Evolutionary conservation across 1,139 yeast genomes (phyloP), one percentile per base, ranked within the genome.

Genomic region (Yamadazyma jaroonii): DNA sequence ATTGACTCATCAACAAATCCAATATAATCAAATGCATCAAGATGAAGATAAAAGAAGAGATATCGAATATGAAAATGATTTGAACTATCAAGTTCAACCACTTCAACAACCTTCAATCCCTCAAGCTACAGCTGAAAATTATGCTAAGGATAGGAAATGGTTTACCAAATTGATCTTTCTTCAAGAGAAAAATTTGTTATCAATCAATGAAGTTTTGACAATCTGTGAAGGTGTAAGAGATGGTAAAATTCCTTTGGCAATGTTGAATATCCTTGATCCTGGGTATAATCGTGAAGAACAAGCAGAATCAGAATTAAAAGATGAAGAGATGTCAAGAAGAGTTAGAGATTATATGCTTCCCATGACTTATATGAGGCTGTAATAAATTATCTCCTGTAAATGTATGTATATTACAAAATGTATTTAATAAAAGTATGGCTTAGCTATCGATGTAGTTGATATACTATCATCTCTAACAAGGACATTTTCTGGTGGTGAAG

Each of bases 61-160:
- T 7, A 10, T 29, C 4, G 24, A 27, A 7, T 27, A 11, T 27
- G 29, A 27, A n/a, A 27, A 27, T 13, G 29, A 27, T 17, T 17
- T 17, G 20, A 17, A 4, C 6, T 17, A 29, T 20, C 32, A 29
- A 29, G 25, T 20, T 27, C 30, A 28, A 28, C 17, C 15, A 9
- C 8, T 15, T 28, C 30, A 28, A 28, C 30, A 28, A 28, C 6
- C 20, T 17, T 17, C 20, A 6, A 17, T 17, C 20, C 20, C 20
- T 17, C 20, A 17, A 17, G 20, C 6, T 4, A 17, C 20, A 4
- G 20, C 20, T 9, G 37, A 37, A 10, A 35, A 31, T 29, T 67
- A 67, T 42, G 58, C 64, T 20, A 65, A 64, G 36, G 72, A 67
- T 39, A 52, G 71, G n/a, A 61, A 63, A 36, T 67, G 73, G 72